Evolutionary conservation across 306 rosid species (phyloP).

Genomic region (Rosa lucieae): DNA sequence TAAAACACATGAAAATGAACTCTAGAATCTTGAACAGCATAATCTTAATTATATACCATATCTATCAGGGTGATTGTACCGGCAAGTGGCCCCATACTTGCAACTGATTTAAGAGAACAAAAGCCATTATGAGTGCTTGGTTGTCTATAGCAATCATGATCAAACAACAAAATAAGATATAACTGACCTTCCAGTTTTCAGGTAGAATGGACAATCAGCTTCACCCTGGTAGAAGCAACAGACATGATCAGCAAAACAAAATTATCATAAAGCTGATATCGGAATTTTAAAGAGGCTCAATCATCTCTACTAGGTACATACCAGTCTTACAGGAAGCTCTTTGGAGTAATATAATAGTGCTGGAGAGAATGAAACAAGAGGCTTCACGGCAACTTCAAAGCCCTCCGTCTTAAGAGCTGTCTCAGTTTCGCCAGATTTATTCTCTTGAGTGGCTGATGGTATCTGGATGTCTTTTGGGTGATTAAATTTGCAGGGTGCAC

Average conservation of each 20-base stretch:
- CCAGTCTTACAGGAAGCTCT: too few relatives aligned
- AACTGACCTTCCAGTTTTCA: constrained; percentile 93
- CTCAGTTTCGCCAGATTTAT: too few relatives aligned
- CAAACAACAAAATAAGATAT: constrained; percentile 17
- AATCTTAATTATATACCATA: constrained; percentile 55
- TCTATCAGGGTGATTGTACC: constrained; percentile 94
- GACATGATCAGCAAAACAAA: too few relatives aligned
- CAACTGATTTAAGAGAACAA: constrained; percentile 58
- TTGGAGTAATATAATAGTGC: too few relatives aligned
- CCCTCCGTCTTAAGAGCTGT: too few relatives aligned
- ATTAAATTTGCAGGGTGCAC: constrained; percentile 79
- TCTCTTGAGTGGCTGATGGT: constrained; percentile 48
- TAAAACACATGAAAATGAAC: constrained; percentile 6
- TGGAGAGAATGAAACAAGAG: too few relatives aligned
- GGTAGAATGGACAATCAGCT: constrained; percentile 79
- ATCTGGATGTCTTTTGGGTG: constrained; percentile 84
- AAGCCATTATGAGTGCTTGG: constrained; percentile 27
- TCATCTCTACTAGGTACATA: too few relatives aligned
- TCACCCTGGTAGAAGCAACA: too few relatives aligned
- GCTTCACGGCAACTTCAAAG: too few relatives aligned
- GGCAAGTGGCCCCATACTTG: constrained; percentile 88
- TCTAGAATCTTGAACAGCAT: constrained; percentile 28
- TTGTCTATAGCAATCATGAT: constrained; percentile 15
- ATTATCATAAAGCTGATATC: too few relatives aligned
- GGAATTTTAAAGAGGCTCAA: too few relatives aligned